Evolutionary conservation across 352 stramenopile species (phyloP), one percentile per base, ranked within the genome.

Genomic region (Phytophthora pinifolia): DNA sequence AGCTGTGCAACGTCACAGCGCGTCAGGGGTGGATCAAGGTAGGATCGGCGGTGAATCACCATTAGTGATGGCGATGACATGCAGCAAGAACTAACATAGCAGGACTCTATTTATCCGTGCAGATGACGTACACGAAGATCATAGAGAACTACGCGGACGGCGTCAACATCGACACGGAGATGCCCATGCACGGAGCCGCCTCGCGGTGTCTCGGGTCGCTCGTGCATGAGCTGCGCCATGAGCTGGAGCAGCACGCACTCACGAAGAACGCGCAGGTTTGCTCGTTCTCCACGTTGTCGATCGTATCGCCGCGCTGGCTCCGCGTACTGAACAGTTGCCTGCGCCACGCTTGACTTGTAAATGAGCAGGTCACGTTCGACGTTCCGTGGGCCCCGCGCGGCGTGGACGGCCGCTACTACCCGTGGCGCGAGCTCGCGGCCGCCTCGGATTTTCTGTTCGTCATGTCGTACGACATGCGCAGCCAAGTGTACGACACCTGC

Each of bases 401-500:
- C 5, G 72, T 96, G 13, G 87, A 96, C 60, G 80, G 77, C 4
- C 76, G 87, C 18, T 93, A 89, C 38, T 96, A 96, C 50, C 70
- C 88, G 47, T 95, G 86, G 76, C 70, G 68, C 17, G 77, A 76
- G 30, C 74, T 96, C 15, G 79, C 79, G 2, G 52, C 76, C 12
- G 72, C 65, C 3, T 58, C 72, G 9, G 89, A 98, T 65, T 88
- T 94, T 45, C 65, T 96, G 29, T 97, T 96, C 47, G 83, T 98
- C 46, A 98, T 98, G 91, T 88, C 81, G 69, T 98, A 98, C 61
- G 91, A 97, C 58, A 97, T 94, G 74, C 84, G 83, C 27, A 95
- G 84, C 51, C 89, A 97, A 76, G 86, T 98, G 39, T 96, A 94
- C 57, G 84, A 96, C 46, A 71, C 78, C 53, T 98, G 91, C 63